Evolutionary conservation across 2,329 filamentous ascomycete species (phyloP).

Genomic region (Colletotrichum tanaceti): DNA sequence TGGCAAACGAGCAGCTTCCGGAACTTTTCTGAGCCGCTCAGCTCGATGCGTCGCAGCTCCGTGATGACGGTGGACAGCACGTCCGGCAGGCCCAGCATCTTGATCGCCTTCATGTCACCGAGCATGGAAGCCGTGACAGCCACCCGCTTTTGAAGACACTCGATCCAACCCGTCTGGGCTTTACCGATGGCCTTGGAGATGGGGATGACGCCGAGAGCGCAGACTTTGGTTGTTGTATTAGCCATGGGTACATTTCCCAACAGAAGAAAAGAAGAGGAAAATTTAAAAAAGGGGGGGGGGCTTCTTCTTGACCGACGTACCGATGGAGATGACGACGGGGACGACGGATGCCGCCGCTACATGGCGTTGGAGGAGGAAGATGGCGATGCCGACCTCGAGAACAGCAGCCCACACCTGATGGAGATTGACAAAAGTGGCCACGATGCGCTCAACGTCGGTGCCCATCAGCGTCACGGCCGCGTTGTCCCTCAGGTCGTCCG

Average conservation of each 20-base stretch:
- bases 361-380: slow-evolving; percentile 52
- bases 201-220: slow-evolving; percentile 45
- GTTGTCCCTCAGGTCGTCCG: slow-evolving; percentile 49
- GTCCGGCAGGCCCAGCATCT: slow-evolving; percentile 56
- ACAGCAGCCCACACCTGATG: slow-evolving; percentile 55
- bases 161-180: slow-evolving; percentile 53
- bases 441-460: slow-evolving; percentile 55
- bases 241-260: slow-evolving; percentile 34
- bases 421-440: slow-evolving; percentile 44
- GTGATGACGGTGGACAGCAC: slow-evolving; percentile 50
- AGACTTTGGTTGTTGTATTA: slow-evolving; percentile 29
- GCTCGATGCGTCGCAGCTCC: slow-evolving; percentile 50
- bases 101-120: slow-evolving; percentile 56
- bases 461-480: slow-evolving; percentile 59
- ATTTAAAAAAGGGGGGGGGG: no score
- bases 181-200: no score
- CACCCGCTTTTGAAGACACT: slow-evolving; percentile 55
- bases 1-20: slow-evolving; percentile 49
- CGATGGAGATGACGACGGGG: no score
- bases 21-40: slow-evolving; percentile 53
- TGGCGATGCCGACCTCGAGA: slow-evolving; percentile 52
- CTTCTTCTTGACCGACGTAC: no score
- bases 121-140: slow-evolving; percentile 55
- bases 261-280: slow-evolving; percentile 45
- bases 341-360: slow-evolving; percentile 43